phyloP scores from a whole-genome alignment of 257 asterid genomes.

The Misopates orontium region DNA sequence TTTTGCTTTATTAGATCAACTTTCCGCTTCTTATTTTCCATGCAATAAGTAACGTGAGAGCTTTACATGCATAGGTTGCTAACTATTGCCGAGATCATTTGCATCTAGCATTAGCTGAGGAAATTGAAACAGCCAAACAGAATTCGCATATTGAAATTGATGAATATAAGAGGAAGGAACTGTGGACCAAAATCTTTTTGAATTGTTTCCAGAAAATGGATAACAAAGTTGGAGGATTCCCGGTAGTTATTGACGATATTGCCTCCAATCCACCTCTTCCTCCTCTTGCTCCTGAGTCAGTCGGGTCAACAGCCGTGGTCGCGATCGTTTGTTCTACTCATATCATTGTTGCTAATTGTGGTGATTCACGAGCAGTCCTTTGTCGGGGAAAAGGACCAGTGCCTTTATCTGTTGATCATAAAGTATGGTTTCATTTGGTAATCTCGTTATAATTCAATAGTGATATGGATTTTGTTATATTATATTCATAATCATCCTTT shows the following conservation, averaged over 20 bases:
- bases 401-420: slow-evolving; percentile 76
- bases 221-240: slow-evolving; percentile 68
- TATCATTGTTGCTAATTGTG: slow-evolving; percentile 87
- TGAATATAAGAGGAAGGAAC: slow-evolving; percentile 46
- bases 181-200: slow-evolving; percentile 59
- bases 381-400: slow-evolving; percentile 64
- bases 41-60: background rate
- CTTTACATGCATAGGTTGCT: slow-evolving; percentile 58
- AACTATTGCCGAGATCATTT: slow-evolving; percentile 67
- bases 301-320: slow-evolving; percentile 91
- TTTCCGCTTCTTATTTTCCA: too few relatives aligned
- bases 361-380: slow-evolving; percentile 89
- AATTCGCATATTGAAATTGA: slow-evolving; percentile 28
- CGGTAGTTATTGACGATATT: slow-evolving; percentile 22
- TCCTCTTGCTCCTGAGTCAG: slow-evolving; percentile 76
- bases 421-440: slow-evolving; percentile 41
- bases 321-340: slow-evolving; percentile 65
- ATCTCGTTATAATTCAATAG: background rate
- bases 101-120: slow-evolving; percentile 70
- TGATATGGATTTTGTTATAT: background rate
- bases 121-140: slow-evolving; percentile 45
- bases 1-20: too few relatives aligned
- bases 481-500: background rate
- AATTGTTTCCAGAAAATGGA: slow-evolving; percentile 74
- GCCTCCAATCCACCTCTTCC: slow-evolving; percentile 23